These are phyloP conservation scores for Suillus hirtellus DNA, from an alignment of 768 basidiomycete genomes.

Conservation along the genomic window DNA sequence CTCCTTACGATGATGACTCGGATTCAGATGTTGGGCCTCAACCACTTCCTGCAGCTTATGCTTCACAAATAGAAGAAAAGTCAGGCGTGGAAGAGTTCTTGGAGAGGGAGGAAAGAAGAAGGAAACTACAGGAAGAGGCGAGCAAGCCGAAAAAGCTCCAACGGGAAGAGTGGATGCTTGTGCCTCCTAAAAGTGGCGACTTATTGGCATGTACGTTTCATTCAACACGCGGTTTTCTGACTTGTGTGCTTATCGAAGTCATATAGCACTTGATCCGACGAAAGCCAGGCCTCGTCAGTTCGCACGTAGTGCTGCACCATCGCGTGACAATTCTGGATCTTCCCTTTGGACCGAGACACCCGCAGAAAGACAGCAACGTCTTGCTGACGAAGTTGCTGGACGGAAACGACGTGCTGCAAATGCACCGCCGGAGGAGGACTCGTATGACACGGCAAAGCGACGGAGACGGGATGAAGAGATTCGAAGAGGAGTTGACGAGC, in stretches of 20 bases:
- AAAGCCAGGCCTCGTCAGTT: constrained; percentile 82
- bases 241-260: background rate
- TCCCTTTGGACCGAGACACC: constrained; percentile 98
- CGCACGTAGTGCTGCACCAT: constrained; percentile 51
- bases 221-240: background rate
- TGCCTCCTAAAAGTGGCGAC: constrained; percentile 82
- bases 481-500: constrained; percentile 70
- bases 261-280: constrained; percentile 82
- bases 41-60: constrained; percentile 56
- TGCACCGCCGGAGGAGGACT: constrained; percentile 39
- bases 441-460: constrained; percentile 47
- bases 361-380: constrained; percentile 82
- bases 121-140: constrained; percentile 77
- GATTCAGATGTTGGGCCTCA: constrained; percentile 86
- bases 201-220: constrained; percentile 68
- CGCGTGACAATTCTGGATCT: constrained; percentile 46
- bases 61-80: constrained; percentile 36
- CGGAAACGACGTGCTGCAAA: constrained; percentile 77
- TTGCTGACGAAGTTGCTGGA: constrained; percentile 94
- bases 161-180: constrained; percentile 98
- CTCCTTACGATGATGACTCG: constrained; percentile 47
- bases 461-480: constrained; percentile 69
- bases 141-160: constrained; percentile 73
- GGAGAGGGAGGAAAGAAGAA: constrained; percentile 78
- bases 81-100: constrained; percentile 82